These are phyloP conservation scores for Fusarium sp. DNA, from an alignment of 2,329 filamentous ascomycete species.

Conservation along the genomic window DNA sequence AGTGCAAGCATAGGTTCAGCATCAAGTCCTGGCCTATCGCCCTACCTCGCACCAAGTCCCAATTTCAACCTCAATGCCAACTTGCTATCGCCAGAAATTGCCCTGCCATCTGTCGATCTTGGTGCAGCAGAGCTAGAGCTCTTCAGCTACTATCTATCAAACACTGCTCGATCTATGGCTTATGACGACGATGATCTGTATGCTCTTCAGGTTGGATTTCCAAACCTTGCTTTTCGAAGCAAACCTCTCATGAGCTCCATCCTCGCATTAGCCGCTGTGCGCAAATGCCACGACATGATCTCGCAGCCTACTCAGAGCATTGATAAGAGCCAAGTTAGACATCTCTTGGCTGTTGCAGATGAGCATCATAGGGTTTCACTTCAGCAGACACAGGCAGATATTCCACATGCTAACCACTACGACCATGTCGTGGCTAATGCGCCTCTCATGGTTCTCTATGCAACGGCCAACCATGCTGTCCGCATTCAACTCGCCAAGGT, in stretches of 20 bases:
- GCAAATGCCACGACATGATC: constrained; percentile 55
- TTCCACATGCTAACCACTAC: constrained; percentile 50
- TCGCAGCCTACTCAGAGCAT: background rate
- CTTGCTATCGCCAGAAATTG: background rate
- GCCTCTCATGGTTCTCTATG: constrained; percentile 59
- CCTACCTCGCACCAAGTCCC: constrained; percentile 12
- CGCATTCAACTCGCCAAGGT: constrained; percentile 52
- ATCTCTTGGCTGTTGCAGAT: constrained; percentile 51
- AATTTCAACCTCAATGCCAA: background rate
- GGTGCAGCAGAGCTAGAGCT: constrained; percentile 54
- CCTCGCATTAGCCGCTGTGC: constrained; percentile 57
- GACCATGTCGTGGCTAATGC: constrained; percentile 48
- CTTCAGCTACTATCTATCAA: constrained; percentile 58
- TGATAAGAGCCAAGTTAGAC: constrained; percentile 15
- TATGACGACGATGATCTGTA: constrained; percentile 56
- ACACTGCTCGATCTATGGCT: constrained; percentile 56
- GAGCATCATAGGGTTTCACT: constrained; percentile 56
- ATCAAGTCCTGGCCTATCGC: background rate
- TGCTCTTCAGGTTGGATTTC: constrained; percentile 58
- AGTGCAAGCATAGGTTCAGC: background rate
- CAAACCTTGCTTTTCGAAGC: constrained; percentile 57
- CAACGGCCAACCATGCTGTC: constrained; percentile 54
- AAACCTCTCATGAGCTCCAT: constrained; percentile 58
- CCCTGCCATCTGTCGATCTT: constrained; percentile 17
- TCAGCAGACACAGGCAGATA: constrained; percentile 53